These are phyloP conservation scores for Polychaeton citri DNA, from an alignment of 2,329 filamentous ascomycete species.

Conservation along the genomic window DNA sequence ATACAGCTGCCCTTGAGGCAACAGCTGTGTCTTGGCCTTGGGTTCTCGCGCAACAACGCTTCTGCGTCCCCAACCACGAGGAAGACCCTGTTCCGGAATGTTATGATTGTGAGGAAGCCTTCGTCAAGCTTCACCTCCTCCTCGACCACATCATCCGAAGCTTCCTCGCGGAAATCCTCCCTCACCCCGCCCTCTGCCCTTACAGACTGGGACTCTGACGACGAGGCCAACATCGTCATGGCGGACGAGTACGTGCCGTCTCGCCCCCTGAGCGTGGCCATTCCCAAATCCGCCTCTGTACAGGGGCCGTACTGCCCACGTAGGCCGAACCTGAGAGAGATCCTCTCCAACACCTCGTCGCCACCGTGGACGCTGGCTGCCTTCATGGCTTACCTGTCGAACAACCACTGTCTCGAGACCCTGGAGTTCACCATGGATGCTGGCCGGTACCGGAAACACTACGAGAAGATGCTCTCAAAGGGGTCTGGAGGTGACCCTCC, in stretches of 20 bases:
- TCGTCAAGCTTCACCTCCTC: constrained; percentile 16
- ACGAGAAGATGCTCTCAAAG: constrained; percentile 44
- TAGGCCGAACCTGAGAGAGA: constrained; percentile 69
- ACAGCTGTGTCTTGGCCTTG: constrained; percentile 12
- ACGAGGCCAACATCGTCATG: constrained; percentile 36
- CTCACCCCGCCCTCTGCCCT: constrained; percentile 11
- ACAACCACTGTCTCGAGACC: constrained; percentile 93
- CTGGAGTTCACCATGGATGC: constrained; percentile 95
- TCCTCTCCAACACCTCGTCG: constrained; percentile 72
- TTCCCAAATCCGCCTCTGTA: constrained; percentile 24
- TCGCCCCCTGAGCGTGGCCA: constrained; percentile 37
- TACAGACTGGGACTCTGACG: constrained; percentile 22
- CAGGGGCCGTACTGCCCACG: constrained; percentile 41
- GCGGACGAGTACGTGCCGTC: constrained; percentile 28
- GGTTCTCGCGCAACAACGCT: constrained; percentile 6
- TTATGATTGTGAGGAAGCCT: constrained; percentile 17
- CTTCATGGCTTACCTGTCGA: constrained; percentile 92
- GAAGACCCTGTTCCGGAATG: constrained; percentile 13
- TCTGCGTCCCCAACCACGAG: constrained; percentile 3
- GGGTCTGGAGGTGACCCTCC: constrained; percentile 29
- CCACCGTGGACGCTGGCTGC: constrained; percentile 83
- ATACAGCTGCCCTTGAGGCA: constrained; percentile 18
- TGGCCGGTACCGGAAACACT: constrained; percentile 64
- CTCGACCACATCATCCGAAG: constrained; percentile 10
- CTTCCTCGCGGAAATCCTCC: constrained; percentile 15